Conservation (phyloP, 768 basidiomycete genomes). For the Suillus spraguei region DNA sequence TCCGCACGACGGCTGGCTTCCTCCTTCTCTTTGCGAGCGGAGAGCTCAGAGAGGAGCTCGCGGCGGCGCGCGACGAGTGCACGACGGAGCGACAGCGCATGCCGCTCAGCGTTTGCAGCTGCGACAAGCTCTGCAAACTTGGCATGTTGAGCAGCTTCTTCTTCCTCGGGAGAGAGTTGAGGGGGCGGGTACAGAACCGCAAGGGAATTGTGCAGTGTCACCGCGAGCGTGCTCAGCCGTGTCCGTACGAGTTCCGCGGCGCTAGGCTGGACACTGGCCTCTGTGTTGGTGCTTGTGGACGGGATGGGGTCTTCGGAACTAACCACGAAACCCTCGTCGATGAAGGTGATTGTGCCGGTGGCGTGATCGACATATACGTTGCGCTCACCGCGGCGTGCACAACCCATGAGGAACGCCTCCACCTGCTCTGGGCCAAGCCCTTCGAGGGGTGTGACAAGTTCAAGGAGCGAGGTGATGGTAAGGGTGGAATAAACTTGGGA, state of each 20-base stretch:
- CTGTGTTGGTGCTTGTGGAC: constrained; percentile 25
- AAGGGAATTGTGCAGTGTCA: constrained; percentile 72
- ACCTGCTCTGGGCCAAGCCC: constrained; percentile 66
- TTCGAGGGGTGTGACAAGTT: constrained; percentile 77
- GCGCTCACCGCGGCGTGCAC: constrained; percentile 85
- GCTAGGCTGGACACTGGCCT: constrained; percentile 69
- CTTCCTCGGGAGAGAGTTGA: constrained; percentile 43
- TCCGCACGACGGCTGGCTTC: constrained; percentile 82
- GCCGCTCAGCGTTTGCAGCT: constrained; percentile 73
- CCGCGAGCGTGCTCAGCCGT: constrained; percentile 76
- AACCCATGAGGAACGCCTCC: constrained; percentile 93
- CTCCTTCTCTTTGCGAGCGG: constrained; percentile 86
- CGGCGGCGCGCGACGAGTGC: constrained; percentile 83
- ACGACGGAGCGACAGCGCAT: constrained; percentile 74
- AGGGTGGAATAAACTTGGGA: constrained; percentile 91
- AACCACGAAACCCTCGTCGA: constrained; percentile 70
- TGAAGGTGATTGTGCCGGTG: constrained; percentile 80
- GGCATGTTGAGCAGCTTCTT: constrained; percentile 51
- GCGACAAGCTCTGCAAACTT: constrained; percentile 61
- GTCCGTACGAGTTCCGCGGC: constrained; percentile 74
- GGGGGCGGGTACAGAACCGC: constrained; percentile 49
- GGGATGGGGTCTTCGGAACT: constrained; percentile 37
- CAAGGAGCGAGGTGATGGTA: constrained; percentile 73
- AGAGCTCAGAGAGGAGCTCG: constrained; percentile 83
- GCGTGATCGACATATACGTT: constrained; percentile 88